Percentiles rank a stretch among this genome's conserved stretches.
phyloP scores from a whole-genome alignment of 352 stramenopile genomes.

The Globisporangium apiculatum region DNA sequence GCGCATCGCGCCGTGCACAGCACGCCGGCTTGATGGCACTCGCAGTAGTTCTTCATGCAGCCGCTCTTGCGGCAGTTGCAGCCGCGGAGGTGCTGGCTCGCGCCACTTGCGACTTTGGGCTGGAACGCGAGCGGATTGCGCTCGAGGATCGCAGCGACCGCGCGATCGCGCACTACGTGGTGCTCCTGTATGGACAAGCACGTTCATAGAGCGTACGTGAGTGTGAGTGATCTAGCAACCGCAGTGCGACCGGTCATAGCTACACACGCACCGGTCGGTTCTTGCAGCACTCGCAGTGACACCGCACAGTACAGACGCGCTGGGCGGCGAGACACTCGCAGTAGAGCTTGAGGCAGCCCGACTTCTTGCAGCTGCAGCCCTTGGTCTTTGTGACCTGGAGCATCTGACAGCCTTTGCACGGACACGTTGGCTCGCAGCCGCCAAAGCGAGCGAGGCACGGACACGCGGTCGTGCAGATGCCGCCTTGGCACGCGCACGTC shows the following conservation, averaged over 20 bases:
- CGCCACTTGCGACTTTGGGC: constrained; percentile 87
- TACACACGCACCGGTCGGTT: constrained; percentile 29
- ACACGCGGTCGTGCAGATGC: constrained; percentile 32
- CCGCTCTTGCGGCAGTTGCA: constrained; percentile 95
- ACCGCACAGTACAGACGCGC: constrained; percentile 59
- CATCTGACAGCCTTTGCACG: constrained; percentile 37
- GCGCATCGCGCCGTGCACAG: constrained; percentile 77
- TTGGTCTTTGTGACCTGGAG: constrained; percentile 34
- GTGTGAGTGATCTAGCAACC: background rate
- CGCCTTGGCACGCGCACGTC: constrained; percentile 29
- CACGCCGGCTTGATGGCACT: constrained; percentile 91
- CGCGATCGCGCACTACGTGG: constrained; percentile 52
- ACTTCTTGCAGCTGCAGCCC: constrained; percentile 96
- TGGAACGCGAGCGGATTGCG: constrained; percentile 93
- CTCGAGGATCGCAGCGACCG: constrained; percentile 86
- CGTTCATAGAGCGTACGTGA: background rate
- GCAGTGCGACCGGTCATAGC: no score
- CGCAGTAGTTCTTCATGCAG: constrained; percentile 98
- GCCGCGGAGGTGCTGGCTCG: constrained; percentile 85
- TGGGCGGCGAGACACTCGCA: constrained; percentile 78
- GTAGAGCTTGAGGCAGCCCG: constrained; percentile 95
- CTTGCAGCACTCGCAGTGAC: constrained; percentile 81
- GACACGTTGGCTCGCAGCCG: constrained; percentile 24
- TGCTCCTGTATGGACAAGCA: constrained; percentile 21
- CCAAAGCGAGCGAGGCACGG: constrained; percentile 37